Base-by-base conservation (phyloP, 768 basidiomycete genomes). In the Auriscalpium microsporum region DNA sequence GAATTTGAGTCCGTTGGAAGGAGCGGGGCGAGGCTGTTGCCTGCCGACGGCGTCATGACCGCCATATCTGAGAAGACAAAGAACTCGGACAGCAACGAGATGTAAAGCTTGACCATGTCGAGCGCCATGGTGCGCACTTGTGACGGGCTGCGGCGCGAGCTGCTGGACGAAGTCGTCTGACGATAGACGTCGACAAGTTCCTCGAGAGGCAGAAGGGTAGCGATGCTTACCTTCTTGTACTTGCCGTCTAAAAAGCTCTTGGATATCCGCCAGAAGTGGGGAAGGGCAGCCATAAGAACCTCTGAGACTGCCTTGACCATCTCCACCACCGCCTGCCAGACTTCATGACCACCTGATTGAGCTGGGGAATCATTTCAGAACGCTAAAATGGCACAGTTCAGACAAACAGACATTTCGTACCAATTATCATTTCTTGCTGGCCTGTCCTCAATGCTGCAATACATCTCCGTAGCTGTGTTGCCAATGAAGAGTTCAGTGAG, bases 251-350 rank as follows among this genome's bases (percentile, higher is more conserved):
- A 83, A 65, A 94, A 95, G 21, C 81, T 83, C 68, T 82, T 90
- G 2, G 90, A 86, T 48, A 99, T 89, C 66, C 84, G 87, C 92
- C 93, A 95, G 71, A 97, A 97, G 63, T 81, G 90, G 13, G 95
- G 94, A 21, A 99, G 78, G 1, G 87, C 80, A n/a, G 84, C 75
- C 11, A 94, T 69, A 68, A 97, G 78, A 42, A 81, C 81, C 67
- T 97, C 94, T 4, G 91, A 93, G n/a, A 93, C 67, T 61, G 78
- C 84, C 73, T 92, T 94, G 49, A 93, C 82, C 75, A 97, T 75
- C 42, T 83, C 80, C 50, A 83, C 75, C 28, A 88, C 81, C 2
- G 83, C 81, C 62, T 83, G 79, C 96, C 96, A 99, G 21, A 83
- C 81, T 36, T 89, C 81, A 58, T 86, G 81, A 23, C 84, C 87